Percentiles rank a stretch among this genome's conserved stretches.
phyloP scores from a whole-genome alignment of 805 yeast genomes.

The Cyberlindnera petersonii region DNA sequence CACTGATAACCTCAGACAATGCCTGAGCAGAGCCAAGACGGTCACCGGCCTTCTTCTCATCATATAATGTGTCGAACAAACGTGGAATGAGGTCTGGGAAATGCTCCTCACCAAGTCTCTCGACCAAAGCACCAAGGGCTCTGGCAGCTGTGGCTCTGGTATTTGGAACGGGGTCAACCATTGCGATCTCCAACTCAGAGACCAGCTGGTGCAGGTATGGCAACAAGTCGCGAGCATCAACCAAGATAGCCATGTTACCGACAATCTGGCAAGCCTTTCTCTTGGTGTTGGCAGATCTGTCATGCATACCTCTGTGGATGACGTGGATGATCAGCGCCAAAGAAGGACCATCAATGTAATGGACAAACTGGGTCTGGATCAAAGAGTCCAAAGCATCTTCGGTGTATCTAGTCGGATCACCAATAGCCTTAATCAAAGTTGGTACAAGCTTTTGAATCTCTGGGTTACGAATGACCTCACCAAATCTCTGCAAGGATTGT shows the following conservation, averaged over 20 bases:
- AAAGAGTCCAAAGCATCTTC: constrained; percentile 83
- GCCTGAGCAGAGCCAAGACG: constrained; percentile 98
- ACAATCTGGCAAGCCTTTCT: constrained; percentile 96
- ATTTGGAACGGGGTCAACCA: constrained; percentile 98
- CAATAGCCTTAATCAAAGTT: constrained; percentile 81
- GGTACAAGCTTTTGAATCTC: constrained; percentile 94
- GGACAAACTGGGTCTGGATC: constrained; percentile 89
- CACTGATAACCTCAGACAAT: constrained; percentile 86
- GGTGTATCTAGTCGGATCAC: constrained; percentile 90
- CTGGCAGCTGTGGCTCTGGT: constrained; percentile 97
- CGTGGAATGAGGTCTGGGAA: constrained; percentile 91
- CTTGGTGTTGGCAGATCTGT: constrained; percentile 89
- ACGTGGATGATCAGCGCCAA: constrained; percentile 92
- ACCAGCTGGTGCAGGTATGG: constrained; percentile 81
- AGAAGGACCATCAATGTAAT: constrained; percentile 97
- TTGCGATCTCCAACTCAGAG: constrained; percentile 81
- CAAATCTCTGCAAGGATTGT: constrained; percentile 80
- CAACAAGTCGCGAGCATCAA: constrained; percentile 77
- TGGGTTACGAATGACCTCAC: constrained; percentile 96
- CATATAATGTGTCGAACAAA: constrained; percentile 69
- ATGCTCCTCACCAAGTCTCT: constrained; percentile 91
- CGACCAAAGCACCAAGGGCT: constrained; percentile 94
- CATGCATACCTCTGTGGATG: constrained; percentile 91
- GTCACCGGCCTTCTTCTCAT: constrained; percentile 79
- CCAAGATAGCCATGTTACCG: constrained; percentile 96